phyloP scores from a whole-genome alignment of 176 grass and related monocot genomes.

The Zoysia pacifica region DNA sequence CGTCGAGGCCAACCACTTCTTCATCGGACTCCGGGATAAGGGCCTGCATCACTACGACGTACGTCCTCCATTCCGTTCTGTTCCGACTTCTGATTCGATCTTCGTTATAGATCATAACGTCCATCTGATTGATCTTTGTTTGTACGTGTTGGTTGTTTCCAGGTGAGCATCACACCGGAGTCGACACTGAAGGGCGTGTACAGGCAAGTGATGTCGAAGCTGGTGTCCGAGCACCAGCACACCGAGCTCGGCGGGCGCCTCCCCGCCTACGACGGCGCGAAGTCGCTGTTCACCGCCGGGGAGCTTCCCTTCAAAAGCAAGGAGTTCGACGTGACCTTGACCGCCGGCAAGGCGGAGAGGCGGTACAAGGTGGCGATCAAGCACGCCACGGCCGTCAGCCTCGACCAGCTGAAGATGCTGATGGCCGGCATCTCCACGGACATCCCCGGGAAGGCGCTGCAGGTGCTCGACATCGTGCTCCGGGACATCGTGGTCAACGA shows the following conservation, averaged over 20 bases:
- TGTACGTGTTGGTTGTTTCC: background rate
- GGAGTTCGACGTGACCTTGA: slow-evolving; percentile 46
- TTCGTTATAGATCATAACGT: background rate
- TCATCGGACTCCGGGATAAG: slow-evolving; percentile 56
- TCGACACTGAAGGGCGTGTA: slow-evolving; percentile 14
- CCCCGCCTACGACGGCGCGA: slow-evolving; percentile 62
- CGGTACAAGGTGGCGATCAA: slow-evolving; percentile 55
- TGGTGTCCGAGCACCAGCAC: slow-evolving; percentile 39
- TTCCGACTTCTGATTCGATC: background rate
- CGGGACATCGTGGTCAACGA: slow-evolving; percentile 47
- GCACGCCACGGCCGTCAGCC: slow-evolving; percentile 33
- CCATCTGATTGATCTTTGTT: background rate
- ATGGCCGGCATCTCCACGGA: slow-evolving; percentile 37
- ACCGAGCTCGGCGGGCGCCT: slow-evolving; percentile 44
- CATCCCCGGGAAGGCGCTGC: slow-evolving; percentile 49
- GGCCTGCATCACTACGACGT: slow-evolving; percentile 68
- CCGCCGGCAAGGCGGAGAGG: slow-evolving; percentile 35
- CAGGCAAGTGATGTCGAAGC: slow-evolving; percentile 43
- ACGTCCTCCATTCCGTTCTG: background rate
- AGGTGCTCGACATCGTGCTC: slow-evolving; percentile 62
- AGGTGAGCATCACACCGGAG: slow-evolving; percentile 60
- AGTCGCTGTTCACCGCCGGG: slow-evolving; percentile 60
- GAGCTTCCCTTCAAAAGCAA: slow-evolving; percentile 42
- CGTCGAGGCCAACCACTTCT: slow-evolving; percentile 71
- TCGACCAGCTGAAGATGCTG: slow-evolving; percentile 49